A percentile compares a stretch with the other conserved stretches of the same genome.
phyloP scores from a whole-genome alignment of 1,284 basidiomycete genomes.

The Apiotrichum porosum region DNA sequence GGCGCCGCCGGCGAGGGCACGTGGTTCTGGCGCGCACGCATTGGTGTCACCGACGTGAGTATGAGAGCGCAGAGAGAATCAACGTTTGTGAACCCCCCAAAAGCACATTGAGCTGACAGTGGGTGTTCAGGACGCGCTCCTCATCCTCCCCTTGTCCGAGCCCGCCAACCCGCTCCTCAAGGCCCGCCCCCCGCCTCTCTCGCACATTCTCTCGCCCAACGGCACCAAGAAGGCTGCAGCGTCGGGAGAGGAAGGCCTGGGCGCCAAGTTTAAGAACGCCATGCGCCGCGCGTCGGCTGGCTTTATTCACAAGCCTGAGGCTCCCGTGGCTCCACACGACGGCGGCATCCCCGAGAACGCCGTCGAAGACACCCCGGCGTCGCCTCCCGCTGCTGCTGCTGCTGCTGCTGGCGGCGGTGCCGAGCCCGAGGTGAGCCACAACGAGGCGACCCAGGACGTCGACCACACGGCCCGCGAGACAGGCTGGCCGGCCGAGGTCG shows the following conservation, averaged over 20 bases:
- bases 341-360: conserved; percentile 3
- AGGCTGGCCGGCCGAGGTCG: conserved; percentile 37
- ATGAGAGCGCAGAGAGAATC: not conserved
- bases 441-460: conserved; percentile 25
- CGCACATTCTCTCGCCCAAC: conserved; percentile 25
- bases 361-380: conserved; percentile 1
- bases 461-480: conserved; percentile 25
- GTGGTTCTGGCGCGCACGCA: conserved; percentile 44
- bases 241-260: conserved; percentile 16
- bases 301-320: not conserved
- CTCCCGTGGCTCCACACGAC: not conserved
- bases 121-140: conserved; percentile 30
- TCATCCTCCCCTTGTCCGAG: conserved; percentile 35
- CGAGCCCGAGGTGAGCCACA: too few relatives aligned
- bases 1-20: conserved; percentile 21
- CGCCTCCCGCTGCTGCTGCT: conserved; percentile 15
- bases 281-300: conserved; percentile 19
- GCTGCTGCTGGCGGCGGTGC: too few relatives aligned
- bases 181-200: conserved; percentile 20
- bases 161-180: conserved; percentile 39
- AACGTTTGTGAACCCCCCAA: not conserved
- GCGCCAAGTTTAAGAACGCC: conserved; percentile 32
- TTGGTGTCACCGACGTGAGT: conserved; percentile 39
- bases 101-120: too few relatives aligned
- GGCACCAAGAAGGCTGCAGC: conserved; percentile 1